A percentile compares a stretch with the other conserved stretches of the same genome.
Evolutionary conservation across 2,329 filamentous ascomycete genomes (phyloP).

Genomic region (Neocucurbitaria cava): DNA sequence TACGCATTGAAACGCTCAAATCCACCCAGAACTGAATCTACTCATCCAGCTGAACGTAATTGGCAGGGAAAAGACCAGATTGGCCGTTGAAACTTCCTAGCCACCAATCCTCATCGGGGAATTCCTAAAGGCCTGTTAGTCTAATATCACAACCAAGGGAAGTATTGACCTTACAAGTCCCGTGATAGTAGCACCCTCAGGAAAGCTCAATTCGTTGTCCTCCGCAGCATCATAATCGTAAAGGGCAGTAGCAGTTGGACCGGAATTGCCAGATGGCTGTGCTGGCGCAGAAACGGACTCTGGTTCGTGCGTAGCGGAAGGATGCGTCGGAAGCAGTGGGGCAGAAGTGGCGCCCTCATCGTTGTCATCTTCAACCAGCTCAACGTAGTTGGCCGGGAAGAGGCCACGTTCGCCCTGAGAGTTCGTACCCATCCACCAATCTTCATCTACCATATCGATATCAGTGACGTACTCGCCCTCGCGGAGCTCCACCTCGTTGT

Average conservation of each 20-base stretch:
- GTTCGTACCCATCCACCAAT: conserved; percentile 99
- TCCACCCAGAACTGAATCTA: conserved; percentile 28
- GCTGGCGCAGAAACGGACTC: conserved; percentile 41
- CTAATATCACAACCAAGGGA: neutral
- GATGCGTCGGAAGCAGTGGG: conserved; percentile 50
- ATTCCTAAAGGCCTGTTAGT: conserved; percentile 67
- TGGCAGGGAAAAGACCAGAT: conserved; percentile 77
- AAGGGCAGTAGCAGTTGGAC: conserved; percentile 78
- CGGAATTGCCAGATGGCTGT: conserved; percentile 51
- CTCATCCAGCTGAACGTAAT: conserved; percentile 58
- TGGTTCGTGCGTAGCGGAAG: conserved; percentile 48
- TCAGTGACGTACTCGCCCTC: conserved; percentile 89
- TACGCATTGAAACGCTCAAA: conserved; percentile 1
- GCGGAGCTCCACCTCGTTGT: conserved; percentile 90
- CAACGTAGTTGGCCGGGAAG: conserved; percentile 98
- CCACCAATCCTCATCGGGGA: conserved; percentile 99
- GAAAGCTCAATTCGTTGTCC: conserved; percentile 87
- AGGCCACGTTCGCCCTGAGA: conserved; percentile 81
- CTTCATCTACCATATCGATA: conserved; percentile 96
- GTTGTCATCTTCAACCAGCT: conserved; percentile 73
- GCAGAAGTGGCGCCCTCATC: conserved; percentile 44
- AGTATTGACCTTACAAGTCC: conserved; percentile 67
- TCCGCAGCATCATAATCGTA: conserved; percentile 98
- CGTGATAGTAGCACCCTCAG: conserved; percentile 83
- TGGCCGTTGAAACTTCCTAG: conserved; percentile 83